Conservation (phyloP, 2,329 filamentous ascomycete genomes). For the Claviceps sp. region DNA sequence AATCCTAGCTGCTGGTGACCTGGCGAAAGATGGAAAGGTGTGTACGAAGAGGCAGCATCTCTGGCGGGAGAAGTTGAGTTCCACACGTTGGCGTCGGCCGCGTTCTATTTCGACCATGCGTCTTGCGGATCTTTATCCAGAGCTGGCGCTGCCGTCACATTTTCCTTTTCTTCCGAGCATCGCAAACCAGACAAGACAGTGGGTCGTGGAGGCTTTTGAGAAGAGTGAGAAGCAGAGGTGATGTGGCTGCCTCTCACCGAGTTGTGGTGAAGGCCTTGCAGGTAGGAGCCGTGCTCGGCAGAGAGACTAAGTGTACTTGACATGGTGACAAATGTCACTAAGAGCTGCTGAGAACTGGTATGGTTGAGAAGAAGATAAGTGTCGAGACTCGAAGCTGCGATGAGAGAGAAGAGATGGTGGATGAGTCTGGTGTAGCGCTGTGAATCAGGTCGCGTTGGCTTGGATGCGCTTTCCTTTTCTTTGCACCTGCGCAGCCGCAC, state of each 20-base stretch:
- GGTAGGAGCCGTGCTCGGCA: background rate
- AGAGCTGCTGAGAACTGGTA: background rate
- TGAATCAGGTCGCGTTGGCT: background rate
- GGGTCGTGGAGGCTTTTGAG: background rate
- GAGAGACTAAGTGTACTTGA: slow-evolving; percentile 3
- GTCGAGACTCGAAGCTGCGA: background rate
- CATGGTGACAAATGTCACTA: slow-evolving; percentile 1
- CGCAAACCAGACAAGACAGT: background rate
- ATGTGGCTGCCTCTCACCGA: background rate
- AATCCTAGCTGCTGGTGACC: background rate
- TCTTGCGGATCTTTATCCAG: background rate
- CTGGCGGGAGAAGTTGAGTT: background rate
- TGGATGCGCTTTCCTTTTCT: background rate
- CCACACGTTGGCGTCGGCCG: slow-evolving; percentile 1
- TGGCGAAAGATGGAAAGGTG: background rate
- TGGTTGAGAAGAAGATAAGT: background rate
- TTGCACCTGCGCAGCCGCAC: background rate
- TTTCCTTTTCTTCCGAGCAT: slow-evolving; percentile 3
- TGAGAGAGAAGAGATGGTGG: background rate
- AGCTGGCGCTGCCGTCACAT: background rate
- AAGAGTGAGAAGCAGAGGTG: background rate
- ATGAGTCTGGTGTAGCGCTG: too few relatives aligned
- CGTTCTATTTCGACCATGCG: slow-evolving; percentile 4
- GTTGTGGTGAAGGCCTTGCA: slow-evolving; percentile 1
- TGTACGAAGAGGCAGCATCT: background rate